Percentiles rank a stretch among this genome's conserved stretches.
These are phyloP conservation scores for Rheum nobile DNA, from an alignment of 148 eudicot genomes.

Conservation along the genomic window DNA sequence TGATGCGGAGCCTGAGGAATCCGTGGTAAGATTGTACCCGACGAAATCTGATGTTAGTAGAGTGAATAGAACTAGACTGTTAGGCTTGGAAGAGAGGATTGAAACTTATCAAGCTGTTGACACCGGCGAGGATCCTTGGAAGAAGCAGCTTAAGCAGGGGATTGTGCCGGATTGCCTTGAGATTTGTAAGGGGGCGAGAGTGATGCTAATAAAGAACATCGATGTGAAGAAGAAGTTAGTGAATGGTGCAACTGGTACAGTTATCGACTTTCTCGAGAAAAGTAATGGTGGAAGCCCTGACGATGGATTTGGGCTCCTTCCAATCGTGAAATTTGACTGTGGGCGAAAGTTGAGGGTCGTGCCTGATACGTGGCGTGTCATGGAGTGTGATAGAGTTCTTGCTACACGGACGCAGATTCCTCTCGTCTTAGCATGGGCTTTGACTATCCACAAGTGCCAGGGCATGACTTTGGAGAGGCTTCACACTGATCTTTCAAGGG, in stretches of 20 bases:
- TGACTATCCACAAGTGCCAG: constrained; percentile 74
- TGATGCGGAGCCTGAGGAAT: constrained; percentile 33
- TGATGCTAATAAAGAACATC: constrained; percentile 49
- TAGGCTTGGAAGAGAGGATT: constrained; percentile 18
- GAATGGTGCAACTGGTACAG: constrained; percentile 67
- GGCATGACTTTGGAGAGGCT: constrained; percentile 74
- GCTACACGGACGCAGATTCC: constrained; percentile 58
- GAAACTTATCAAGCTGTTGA: constrained; percentile 38
- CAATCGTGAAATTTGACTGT: constrained; percentile 54
- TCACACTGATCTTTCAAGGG: constrained; percentile 47
- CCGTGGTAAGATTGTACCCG: constrained; percentile 46
- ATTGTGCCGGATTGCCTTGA: constrained; percentile 33
- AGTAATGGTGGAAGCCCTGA: not conserved
- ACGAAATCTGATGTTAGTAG: constrained; percentile 35
- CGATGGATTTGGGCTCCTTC: constrained; percentile 19
- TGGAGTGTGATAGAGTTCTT: constrained; percentile 29
- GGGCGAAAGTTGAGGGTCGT: constrained; percentile 24
- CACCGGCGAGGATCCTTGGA: constrained; percentile 31
- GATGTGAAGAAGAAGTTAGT: constrained; percentile 32
- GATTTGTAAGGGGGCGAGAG: constrained; percentile 52
- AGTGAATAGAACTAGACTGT: constrained; percentile 37
- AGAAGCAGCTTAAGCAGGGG: constrained; percentile 28
- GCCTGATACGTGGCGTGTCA: constrained; percentile 32
- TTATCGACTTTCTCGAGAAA: constrained; percentile 18
- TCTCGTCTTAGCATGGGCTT: constrained; percentile 69